These are phyloP conservation scores for Babesia gibsoni DNA, from an alignment of 169 alveolate species.

Conservation along the genomic window DNA sequence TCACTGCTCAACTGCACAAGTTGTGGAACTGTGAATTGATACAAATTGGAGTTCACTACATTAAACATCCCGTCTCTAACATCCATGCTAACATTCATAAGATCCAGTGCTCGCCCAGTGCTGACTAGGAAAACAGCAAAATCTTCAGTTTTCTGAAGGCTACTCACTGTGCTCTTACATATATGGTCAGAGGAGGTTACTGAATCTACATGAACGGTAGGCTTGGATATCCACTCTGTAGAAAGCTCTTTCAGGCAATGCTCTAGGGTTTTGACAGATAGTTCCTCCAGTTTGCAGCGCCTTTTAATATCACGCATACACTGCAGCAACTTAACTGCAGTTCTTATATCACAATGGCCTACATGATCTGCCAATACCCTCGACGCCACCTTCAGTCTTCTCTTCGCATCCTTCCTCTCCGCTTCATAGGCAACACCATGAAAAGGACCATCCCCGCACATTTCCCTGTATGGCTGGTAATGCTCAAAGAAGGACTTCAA, in stretches of 20 bases:
- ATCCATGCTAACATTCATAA: neutral
- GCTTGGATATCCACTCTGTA: neutral
- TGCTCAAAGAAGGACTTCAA: too few relatives aligned
- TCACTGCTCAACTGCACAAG: conserved; percentile 18
- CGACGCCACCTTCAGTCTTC: conserved; percentile 5
- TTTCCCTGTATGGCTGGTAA: too few relatives aligned
- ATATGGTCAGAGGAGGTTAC: neutral
- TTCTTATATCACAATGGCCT: conserved; percentile 9
- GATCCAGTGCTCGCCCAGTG: neutral
- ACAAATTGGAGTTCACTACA: neutral
- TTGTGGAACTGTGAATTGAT: neutral
- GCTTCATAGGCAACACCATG: too few relatives aligned
- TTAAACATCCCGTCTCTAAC: neutral
- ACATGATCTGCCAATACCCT: neutral
- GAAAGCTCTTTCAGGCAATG: neutral
- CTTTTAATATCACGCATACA: neutral
- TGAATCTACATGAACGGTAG: neutral
- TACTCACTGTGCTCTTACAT: neutral
- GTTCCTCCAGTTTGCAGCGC: conserved; percentile 7
- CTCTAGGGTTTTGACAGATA: neutral
- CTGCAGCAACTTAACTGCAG: neutral
- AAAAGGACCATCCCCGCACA: too few relatives aligned
- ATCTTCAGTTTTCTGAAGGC: neutral
- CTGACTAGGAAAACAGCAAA: neutral
- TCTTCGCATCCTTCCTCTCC: conserved; percentile 2